Percentiles rank a stretch among this genome's conserved stretches.
Evolutionary conservation across 805 yeast species (phyloP).

Genomic region (Saccharomyces mikatae): DNA sequence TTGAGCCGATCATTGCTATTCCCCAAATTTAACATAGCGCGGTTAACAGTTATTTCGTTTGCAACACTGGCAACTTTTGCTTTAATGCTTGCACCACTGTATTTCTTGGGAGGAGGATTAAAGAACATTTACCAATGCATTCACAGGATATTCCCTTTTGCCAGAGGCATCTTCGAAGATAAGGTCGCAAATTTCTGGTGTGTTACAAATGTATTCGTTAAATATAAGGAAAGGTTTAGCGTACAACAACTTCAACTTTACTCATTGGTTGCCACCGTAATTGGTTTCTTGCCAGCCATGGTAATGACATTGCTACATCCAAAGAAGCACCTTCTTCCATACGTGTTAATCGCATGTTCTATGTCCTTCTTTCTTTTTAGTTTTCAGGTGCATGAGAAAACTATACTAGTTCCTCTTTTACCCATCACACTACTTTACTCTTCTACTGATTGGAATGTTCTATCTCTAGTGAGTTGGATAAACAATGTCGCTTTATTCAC

Average conservation of each 20-base stretch:
- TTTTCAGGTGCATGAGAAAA: slow-evolving; percentile 94
- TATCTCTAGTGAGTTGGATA: slow-evolving; percentile 81
- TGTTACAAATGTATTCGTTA: slow-evolving; percentile 71
- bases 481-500: slow-evolving; percentile 79
- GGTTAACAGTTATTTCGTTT: slow-evolving; percentile 55
- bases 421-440: slow-evolving; percentile 65
- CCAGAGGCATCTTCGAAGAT: slow-evolving; percentile 91
- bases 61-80: slow-evolving; percentile 51
- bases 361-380: slow-evolving; percentile 85
- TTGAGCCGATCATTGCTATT: slow-evolving; percentile 42
- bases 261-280: slow-evolving; percentile 47
- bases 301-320: slow-evolving; percentile 44
- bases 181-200: slow-evolving; percentile 98
- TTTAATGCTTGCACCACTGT: slow-evolving; percentile 52
- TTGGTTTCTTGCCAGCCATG: slow-evolving; percentile 50
- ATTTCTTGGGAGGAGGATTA: slow-evolving; percentile 36
- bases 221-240: slow-evolving; percentile 51
- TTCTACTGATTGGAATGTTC: slow-evolving; percentile 46
- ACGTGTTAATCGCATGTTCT: slow-evolving; percentile 76
- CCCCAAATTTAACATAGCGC: slow-evolving; percentile 42
- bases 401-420: slow-evolving; percentile 77
- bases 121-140: slow-evolving; percentile 37
- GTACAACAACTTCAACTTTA: slow-evolving; percentile 50
- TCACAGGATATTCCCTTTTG: slow-evolving; percentile 86
- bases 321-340: slow-evolving; percentile 44